Conservation (phyloP, 176 grass and related monocot genomes). For the Bromus sterilis region DNA sequence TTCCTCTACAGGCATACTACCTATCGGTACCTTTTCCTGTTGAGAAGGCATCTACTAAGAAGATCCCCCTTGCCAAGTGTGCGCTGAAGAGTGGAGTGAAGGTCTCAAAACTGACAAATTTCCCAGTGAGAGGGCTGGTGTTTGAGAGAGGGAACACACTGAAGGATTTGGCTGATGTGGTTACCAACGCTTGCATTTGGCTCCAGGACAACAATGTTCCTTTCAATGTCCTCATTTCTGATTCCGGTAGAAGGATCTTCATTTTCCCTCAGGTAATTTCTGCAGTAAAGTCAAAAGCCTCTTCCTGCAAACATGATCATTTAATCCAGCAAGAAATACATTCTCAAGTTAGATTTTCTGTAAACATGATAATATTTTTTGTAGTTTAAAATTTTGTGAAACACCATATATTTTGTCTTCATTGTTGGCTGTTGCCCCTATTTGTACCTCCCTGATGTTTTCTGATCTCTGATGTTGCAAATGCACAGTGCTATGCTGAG, state of each 20-base stretch:
- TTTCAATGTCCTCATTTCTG: conserved; percentile 66
- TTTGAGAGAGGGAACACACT: conserved; percentile 51
- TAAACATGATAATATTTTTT: not conserved
- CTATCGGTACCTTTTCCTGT: conserved; percentile 53
- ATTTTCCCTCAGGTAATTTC: conserved; percentile 64
- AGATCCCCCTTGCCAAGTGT: conserved; percentile 33
- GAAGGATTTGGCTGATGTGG: conserved; percentile 51
- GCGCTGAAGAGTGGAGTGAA: conserved; percentile 35
- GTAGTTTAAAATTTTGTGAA: not conserved
- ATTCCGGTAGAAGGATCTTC: conserved; percentile 49
- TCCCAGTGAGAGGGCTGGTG: conserved; percentile 59
- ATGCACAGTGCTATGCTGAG: conserved; percentile 64
- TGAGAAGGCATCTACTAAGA: conserved; percentile 55
- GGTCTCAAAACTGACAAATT: conserved; percentile 52
- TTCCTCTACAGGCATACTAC: conserved; percentile 49
- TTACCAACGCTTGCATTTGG: conserved; percentile 56
- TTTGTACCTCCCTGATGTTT: not conserved
- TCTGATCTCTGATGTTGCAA: not conserved
- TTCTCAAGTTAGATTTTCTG: not conserved
- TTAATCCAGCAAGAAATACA: not conserved
- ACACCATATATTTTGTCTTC: not conserved
- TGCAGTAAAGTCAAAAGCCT: not conserved
- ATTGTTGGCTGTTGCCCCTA: not conserved
- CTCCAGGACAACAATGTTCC: conserved; percentile 73
- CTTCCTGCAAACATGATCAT: not conserved